These are phyloP conservation scores for Lachnum nothofagi DNA, from an alignment of 2,329 filamentous ascomycete species.

Conservation along the genomic window DNA sequence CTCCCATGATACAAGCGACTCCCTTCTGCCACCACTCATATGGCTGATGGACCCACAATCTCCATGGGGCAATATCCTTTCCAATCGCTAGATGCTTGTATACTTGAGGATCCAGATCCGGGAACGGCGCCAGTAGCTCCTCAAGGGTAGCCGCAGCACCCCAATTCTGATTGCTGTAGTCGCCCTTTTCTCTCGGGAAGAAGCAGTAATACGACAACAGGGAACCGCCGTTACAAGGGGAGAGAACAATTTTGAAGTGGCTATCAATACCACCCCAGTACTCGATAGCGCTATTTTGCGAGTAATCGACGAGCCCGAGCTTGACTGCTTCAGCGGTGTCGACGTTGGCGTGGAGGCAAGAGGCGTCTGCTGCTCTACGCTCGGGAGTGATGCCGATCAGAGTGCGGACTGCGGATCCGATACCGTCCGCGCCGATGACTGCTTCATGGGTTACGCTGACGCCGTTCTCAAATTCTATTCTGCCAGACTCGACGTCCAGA, in stretches of 20 bases:
- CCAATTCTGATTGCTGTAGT: conserved; percentile 58
- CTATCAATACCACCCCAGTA: conserved; percentile 65
- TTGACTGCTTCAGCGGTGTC: conserved; percentile 54
- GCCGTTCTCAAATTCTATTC: conserved; percentile 37
- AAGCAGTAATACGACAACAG: conserved; percentile 67
- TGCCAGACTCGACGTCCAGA: conserved; percentile 46
- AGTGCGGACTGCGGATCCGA: conserved; percentile 55
- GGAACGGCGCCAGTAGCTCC: conserved; percentile 56
- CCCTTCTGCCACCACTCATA: conserved; percentile 53
- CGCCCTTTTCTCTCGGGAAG: conserved; percentile 54
- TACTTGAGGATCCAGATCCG: conserved; percentile 54
- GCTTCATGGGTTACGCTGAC: conserved; percentile 30
- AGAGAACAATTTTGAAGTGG: conserved; percentile 66
- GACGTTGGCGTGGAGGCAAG: conserved; percentile 62
- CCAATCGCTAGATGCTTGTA: conserved; percentile 53
- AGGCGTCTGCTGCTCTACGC: conserved; percentile 54
- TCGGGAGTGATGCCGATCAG: conserved; percentile 55
- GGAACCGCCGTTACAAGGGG: conserved; percentile 61
- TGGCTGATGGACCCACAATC: conserved; percentile 59
- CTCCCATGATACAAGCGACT: conserved; percentile 55
- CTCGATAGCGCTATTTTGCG: conserved; percentile 54
- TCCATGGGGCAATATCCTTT: conserved; percentile 59
- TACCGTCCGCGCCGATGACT: conserved; percentile 41
- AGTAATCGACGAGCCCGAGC: conserved; percentile 59
- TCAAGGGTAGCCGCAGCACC: conserved; percentile 49